phyloP scores from a whole-genome alignment of 2,329 filamentous ascomycete genomes.

The Drechslerella coelobrocha region DNA sequence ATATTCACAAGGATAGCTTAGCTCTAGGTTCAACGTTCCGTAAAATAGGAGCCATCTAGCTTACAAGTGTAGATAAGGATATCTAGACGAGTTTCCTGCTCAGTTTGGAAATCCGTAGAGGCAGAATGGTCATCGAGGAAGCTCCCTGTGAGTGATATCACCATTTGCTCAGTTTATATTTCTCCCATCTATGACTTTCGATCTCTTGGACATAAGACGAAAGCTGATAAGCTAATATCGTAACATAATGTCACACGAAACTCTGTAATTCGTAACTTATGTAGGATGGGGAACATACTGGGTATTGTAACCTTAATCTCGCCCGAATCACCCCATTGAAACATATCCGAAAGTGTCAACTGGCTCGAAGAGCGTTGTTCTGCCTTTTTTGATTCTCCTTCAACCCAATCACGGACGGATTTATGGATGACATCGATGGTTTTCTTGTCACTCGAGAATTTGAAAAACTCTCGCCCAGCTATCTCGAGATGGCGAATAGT shows the following conservation, averaged over 20 bases:
- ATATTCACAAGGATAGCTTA: neutral
- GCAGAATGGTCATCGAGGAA: conserved; percentile 24
- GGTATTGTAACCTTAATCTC: conserved; percentile 38
- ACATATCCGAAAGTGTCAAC: conserved; percentile 4
- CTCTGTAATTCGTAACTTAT: neutral
- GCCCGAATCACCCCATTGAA: conserved; percentile 19
- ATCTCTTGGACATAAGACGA: neutral
- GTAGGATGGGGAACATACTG: conserved; percentile 9
- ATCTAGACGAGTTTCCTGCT: conserved; percentile 16
- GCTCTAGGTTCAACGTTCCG: neutral
- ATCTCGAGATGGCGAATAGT: conserved; percentile 29
- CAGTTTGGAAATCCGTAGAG: conserved; percentile 14
- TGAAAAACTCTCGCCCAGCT: conserved; percentile 33
- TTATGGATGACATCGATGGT: conserved; percentile 34
- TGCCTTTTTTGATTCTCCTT: conserved; percentile 28
- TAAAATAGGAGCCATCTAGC: neutral
- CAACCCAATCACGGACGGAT: conserved; percentile 40
- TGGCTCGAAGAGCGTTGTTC: conserved; percentile 2
- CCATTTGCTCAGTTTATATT: too few species aligned
- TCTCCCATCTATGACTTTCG: neutral
- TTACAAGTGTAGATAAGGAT: conserved; percentile 23
- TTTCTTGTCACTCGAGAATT: conserved; percentile 23
- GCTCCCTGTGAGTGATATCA: conserved; percentile 7
- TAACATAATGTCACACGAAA: too few species aligned
- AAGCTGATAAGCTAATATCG: neutral